phyloP scores from a whole-genome alignment of 176 grass and related monocot genomes.

The Eragrostis curvula region DNA sequence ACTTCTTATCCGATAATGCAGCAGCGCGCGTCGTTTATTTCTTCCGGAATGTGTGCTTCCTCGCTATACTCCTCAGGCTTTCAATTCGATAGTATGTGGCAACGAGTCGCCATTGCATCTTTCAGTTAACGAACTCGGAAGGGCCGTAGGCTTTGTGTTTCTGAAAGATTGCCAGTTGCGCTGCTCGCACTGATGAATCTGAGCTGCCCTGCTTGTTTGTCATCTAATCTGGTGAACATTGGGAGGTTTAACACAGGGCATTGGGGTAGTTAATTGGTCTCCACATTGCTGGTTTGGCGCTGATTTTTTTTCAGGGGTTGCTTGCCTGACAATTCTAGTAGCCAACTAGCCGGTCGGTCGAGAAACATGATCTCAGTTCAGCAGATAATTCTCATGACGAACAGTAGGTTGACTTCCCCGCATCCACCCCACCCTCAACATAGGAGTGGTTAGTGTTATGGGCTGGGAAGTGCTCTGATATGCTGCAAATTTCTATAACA shows the following conservation, averaged over 20 bases:
- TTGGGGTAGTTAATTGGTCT: neutral
- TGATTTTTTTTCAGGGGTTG: neutral
- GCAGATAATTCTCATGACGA: constrained; percentile 1
- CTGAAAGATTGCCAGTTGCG: neutral
- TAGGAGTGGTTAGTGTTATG: neutral
- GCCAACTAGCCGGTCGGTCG: neutral
- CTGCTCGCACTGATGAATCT: neutral
- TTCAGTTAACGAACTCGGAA: neutral
- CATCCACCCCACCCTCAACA: neutral
- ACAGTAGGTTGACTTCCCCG: neutral
- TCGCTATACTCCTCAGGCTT: neutral
- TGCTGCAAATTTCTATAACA: neutral
- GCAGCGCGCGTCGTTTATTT: neutral
- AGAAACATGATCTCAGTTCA: neutral
- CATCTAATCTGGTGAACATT: neutral
- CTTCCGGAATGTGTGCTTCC: neutral
- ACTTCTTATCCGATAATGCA: neutral
- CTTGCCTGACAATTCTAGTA: neutral
- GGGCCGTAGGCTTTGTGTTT: neutral
- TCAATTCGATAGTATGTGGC: neutral
- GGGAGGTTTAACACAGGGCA: neutral
- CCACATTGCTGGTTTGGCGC: neutral
- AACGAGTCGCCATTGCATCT: neutral
- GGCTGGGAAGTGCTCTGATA: neutral
- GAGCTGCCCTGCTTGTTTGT: neutral